These are phyloP conservation scores for Eucalyptus lansdowneana DNA, from an alignment of 345 rosid genomes.

Conservation along the genomic window DNA sequence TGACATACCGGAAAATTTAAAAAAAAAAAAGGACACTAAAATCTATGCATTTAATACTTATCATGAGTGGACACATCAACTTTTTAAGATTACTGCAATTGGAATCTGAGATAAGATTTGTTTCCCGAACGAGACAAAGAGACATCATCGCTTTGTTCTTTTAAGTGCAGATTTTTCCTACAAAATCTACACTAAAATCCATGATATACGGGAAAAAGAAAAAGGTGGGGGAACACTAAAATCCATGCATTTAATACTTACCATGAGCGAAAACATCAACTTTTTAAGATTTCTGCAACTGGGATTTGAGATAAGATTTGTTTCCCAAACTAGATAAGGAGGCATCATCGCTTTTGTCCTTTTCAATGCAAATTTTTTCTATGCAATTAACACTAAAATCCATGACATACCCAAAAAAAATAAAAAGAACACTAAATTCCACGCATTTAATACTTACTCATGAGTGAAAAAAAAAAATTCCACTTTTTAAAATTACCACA, in stretches of 20 bases:
- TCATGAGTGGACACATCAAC: background rate
- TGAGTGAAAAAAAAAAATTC: no score
- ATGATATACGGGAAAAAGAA: no score
- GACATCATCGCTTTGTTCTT: background rate
- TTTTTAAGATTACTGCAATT: no score
- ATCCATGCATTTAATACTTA: no score
- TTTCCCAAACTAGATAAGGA: background rate
- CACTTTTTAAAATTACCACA: no score
- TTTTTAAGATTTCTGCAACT: no score
- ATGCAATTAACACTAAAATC: background rate
- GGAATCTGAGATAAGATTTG: background rate
- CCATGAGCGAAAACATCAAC: no score
- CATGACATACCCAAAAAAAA: background rate
- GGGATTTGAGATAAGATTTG: background rate
- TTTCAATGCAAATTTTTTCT: background rate
- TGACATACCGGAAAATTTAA: background rate
- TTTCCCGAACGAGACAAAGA: background rate
- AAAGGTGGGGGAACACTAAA: no score
- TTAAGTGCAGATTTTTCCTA: background rate
- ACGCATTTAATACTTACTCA: no score
- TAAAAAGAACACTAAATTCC: background rate
- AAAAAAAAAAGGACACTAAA: background rate
- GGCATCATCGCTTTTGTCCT: background rate
- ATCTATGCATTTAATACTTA: background rate
- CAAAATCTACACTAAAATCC: background rate